Evolutionary conservation across 768 basidiomycete species (phyloP).

Genomic region (Hydnomerulius pinastri): DNA sequence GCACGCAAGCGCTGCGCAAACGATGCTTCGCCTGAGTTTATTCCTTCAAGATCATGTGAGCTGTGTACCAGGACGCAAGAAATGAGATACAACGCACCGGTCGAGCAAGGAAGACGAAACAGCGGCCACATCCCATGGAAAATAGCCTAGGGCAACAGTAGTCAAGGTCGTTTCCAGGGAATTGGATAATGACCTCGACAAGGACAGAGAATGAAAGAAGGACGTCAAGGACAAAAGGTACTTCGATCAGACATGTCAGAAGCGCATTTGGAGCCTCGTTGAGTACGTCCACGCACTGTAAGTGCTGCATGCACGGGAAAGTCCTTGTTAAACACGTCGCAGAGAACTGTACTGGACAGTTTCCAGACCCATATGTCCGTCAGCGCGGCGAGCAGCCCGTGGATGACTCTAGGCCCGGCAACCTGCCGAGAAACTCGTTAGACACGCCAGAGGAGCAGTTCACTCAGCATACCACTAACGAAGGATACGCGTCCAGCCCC

Average conservation of each 20-base stretch:
- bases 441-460: neutral
- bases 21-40: conserved; percentile 37
- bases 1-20: conserved; percentile 76
- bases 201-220: conserved; percentile 81
- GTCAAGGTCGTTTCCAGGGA: conserved; percentile 89
- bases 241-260: conserved; percentile 40
- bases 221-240: conserved; percentile 79
- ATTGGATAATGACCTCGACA: conserved; percentile 90
- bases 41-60: conserved; percentile 35
- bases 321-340: conserved; percentile 45
- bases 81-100: conserved; percentile 13
- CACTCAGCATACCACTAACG: conserved; percentile 59
- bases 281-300: conserved; percentile 54
- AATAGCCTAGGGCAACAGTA: conserved; percentile 72
- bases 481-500: conserved; percentile 50
- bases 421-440: conserved; percentile 49
- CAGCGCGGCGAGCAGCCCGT: conserved; percentile 73
- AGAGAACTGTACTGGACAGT: conserved; percentile 59
- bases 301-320: conserved; percentile 38
- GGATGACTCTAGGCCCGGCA: conserved; percentile 69
- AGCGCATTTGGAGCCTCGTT: neutral
- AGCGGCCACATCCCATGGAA: conserved; percentile 64
- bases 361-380: conserved; percentile 77
- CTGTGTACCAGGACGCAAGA: conserved; percentile 14
- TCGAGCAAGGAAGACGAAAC: conserved; percentile 24